These are phyloP conservation scores for Oryza officinalis DNA, from an alignment of 176 grass and related monocot genomes.

Conservation along the genomic window DNA sequence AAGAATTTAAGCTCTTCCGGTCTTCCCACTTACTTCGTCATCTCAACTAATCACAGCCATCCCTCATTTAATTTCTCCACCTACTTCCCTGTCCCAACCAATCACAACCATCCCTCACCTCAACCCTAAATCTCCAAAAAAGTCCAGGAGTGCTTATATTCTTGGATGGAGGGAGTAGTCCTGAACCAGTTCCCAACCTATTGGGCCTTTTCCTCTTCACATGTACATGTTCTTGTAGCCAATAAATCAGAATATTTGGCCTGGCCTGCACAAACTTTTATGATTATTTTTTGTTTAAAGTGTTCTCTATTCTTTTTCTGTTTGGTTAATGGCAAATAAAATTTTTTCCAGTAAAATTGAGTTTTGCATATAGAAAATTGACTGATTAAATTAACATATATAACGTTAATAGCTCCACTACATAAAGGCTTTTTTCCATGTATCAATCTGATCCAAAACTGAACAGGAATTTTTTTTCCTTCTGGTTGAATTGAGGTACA, in stretches of 20 bases:
- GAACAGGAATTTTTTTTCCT: not conserved
- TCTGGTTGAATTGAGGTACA: not conserved
- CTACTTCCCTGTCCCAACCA: too few relatives aligned
- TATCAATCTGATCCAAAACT: not conserved
- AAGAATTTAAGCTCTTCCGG: too few relatives aligned
- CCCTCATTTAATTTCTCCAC: too few relatives aligned
- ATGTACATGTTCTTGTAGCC: not conserved
- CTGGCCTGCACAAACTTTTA: not conserved
- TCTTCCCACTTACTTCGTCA: too few relatives aligned
- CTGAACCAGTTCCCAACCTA: not conserved
- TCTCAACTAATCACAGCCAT: too few relatives aligned
- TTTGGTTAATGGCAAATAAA: not conserved
- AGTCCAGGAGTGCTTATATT: too few relatives aligned
- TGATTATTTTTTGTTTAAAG: not conserved
- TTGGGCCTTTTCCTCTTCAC: not conserved
- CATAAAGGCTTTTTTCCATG: not conserved
- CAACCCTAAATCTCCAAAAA: too few relatives aligned
- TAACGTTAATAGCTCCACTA: slow-evolving; percentile 2
- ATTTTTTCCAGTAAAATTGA: not conserved
- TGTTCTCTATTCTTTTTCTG: not conserved
- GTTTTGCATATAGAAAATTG: slow-evolving; percentile 2
- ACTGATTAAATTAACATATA: not conserved
- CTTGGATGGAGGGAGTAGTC: too few relatives aligned
- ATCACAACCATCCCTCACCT: too few relatives aligned
- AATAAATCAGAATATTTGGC: not conserved